Evolutionary conservation across 2,329 filamentous ascomycete species (phyloP).

Genomic region (Xylaria multiplex): DNA sequence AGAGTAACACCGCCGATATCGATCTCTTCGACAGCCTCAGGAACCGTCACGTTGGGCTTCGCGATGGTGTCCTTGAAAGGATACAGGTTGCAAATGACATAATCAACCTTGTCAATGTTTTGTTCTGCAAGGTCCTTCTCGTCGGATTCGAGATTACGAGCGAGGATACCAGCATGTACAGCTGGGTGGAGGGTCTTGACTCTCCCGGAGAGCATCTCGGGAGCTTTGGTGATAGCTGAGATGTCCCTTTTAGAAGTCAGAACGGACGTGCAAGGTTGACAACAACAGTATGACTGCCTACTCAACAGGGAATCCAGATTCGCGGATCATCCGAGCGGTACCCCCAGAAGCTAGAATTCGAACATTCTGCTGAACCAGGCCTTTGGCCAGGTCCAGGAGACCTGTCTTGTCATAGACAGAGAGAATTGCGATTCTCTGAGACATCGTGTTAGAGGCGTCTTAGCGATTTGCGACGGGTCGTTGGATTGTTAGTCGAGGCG

Average conservation of each 20-base stretch:
- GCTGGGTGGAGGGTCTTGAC: constrained; percentile 98
- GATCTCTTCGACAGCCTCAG: constrained; percentile 97
- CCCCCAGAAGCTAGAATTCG: constrained; percentile 94
- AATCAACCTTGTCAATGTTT: constrained; percentile 95
- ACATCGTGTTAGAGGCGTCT: constrained; percentile 45
- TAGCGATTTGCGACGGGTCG: constrained; percentile 26
- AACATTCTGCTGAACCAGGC: constrained; percentile 87
- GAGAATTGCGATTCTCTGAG: constrained; percentile 81
- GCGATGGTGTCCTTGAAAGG: constrained; percentile 98
- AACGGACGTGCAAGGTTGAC: constrained; percentile 16
- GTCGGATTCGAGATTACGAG: constrained; percentile 91
- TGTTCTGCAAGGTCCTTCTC: constrained; percentile 96
- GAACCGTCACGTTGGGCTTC: constrained; percentile 95
- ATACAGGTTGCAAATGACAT: constrained; percentile 97
- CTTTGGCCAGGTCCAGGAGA: constrained; percentile 90
- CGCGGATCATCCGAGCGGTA: constrained; percentile 94
- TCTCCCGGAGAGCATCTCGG: constrained; percentile 83
- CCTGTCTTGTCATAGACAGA: constrained; percentile 99
- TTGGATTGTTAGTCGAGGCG: constrained; percentile 12
- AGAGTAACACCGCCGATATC: constrained; percentile 98
- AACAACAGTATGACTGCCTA: constrained; percentile 58
- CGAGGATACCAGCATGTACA: constrained; percentile 89
- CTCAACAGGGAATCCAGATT: constrained; percentile 95
- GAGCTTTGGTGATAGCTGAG: constrained; percentile 94
- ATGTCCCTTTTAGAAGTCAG: constrained; percentile 74